Evolutionary conservation across 768 basidiomycete species (phyloP).

Genomic region (Porpolomopsis calyptriformis): DNA sequence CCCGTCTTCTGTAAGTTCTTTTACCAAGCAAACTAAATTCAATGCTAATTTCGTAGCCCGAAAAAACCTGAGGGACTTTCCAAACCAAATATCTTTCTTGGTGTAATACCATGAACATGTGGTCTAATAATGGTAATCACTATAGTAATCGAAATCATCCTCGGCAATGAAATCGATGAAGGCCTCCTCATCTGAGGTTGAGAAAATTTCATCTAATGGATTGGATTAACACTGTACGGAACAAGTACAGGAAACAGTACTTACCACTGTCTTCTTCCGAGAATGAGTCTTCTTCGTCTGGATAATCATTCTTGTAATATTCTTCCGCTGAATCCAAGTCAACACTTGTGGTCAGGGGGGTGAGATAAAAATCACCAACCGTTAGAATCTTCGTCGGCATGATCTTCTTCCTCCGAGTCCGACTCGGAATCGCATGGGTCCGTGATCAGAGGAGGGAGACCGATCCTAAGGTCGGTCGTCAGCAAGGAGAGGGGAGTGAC

Average conservation of each 20-base stretch:
- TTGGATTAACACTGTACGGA: constrained; percentile 4
- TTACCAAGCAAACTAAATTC: too few relatives aligned
- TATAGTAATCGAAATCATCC: too few relatives aligned
- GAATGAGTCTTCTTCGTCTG: constrained; percentile 45
- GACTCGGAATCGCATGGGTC: constrained; percentile 51
- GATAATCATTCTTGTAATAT: constrained; percentile 79
- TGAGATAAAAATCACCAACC: constrained; percentile 29
- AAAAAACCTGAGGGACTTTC: too few relatives aligned
- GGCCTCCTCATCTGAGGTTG: constrained; percentile 41
- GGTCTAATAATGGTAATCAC: too few relatives aligned
- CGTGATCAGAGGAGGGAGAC: constrained; percentile 46
- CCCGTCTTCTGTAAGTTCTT: too few relatives aligned
- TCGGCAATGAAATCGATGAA: too few relatives aligned
- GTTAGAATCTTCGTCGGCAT: constrained; percentile 79
- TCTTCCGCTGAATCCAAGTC: constrained; percentile 48
- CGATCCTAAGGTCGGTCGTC: constrained; percentile 35
- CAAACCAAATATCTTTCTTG: too few relatives aligned
- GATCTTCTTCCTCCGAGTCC: constrained; percentile 59
- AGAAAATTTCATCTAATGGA: constrained; percentile 45
- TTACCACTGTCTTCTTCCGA: constrained; percentile 31
- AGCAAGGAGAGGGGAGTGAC: neutral
- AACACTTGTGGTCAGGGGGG: neutral
- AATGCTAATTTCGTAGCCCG: too few relatives aligned
- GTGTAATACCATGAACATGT: too few relatives aligned
- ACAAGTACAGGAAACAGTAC: too few relatives aligned